phyloP scores from a whole-genome alignment of 192 early-diverging fungal species.

The Coemansia sp. region DNA sequence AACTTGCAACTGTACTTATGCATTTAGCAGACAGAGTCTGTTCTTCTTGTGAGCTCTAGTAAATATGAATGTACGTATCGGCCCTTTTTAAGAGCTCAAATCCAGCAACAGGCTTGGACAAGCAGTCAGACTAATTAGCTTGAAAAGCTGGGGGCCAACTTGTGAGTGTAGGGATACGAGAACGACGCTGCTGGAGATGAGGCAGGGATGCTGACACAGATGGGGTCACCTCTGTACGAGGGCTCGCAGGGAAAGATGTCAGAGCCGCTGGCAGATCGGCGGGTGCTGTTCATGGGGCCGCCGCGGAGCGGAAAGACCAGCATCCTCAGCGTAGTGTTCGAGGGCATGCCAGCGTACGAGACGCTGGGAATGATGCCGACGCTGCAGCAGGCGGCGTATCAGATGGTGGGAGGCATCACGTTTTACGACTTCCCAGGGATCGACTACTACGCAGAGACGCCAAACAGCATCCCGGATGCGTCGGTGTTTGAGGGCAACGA shows the following conservation, averaged over 20 bases:
- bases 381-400: conserved; percentile 27
- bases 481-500: conserved; percentile 66
- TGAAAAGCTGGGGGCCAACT: no score
- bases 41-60: neutral
- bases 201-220: conserved; percentile 29
- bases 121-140: no score
- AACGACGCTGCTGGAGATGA: neutral
- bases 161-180: conserved; percentile 9
- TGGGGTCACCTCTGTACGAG: conserved; percentile 17
- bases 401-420: conserved; percentile 38
- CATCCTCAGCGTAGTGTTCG: conserved; percentile 44
- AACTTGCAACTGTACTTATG: no score
- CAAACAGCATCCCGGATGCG: conserved; percentile 55
- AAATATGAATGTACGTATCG: no score
- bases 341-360: conserved; percentile 29
- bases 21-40: neutral
- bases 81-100: no score
- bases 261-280: conserved; percentile 37
- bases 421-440: conserved; percentile 94
- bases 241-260: conserved; percentile 9
- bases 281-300: conserved; percentile 46
- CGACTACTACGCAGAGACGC: conserved; percentile 76
- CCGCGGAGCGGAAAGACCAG: conserved; percentile 55
- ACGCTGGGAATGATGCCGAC: conserved; percentile 41
- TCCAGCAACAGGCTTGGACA: no score